phyloP scores from a whole-genome alignment of 768 basidiomycete genomes.

The Hortiboletus campestris region DNA sequence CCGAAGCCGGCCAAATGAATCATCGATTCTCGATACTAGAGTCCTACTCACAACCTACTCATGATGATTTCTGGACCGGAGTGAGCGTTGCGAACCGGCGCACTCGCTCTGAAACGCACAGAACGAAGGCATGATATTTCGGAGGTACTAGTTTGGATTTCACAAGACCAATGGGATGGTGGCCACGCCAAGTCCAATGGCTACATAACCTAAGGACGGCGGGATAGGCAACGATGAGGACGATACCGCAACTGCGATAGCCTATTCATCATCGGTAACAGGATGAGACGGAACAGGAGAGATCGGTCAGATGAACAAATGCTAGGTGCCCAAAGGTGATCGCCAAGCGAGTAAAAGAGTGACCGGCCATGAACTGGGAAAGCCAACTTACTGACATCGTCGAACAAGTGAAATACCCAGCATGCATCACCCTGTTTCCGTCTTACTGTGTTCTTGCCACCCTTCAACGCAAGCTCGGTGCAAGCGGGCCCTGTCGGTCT shows the following conservation, averaged over 20 bases:
- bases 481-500: too few species aligned
- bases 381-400: too few species aligned
- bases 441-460: too few species aligned
- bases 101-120: neutral
- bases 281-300: neutral
- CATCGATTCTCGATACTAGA: neutral
- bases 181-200: neutral
- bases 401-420: too few species aligned
- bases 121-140: conserved; percentile 1
- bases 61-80: neutral
- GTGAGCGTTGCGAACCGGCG: neutral
- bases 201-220: neutral
- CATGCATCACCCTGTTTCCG: too few species aligned
- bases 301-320: too few species aligned
- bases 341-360: too few species aligned
- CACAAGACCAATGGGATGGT: neutral
- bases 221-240: neutral
- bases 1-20: neutral
- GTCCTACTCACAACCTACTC: neutral
- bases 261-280: neutral
- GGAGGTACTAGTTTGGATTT: conserved; percentile 1
- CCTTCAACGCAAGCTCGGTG: too few species aligned
- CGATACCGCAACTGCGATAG: neutral
- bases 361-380: too few species aligned
- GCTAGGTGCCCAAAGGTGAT: too few species aligned